Evolutionary conservation across 2,329 filamentous ascomycete species (phyloP).

Genomic region (Geosmithia morbida): DNA sequence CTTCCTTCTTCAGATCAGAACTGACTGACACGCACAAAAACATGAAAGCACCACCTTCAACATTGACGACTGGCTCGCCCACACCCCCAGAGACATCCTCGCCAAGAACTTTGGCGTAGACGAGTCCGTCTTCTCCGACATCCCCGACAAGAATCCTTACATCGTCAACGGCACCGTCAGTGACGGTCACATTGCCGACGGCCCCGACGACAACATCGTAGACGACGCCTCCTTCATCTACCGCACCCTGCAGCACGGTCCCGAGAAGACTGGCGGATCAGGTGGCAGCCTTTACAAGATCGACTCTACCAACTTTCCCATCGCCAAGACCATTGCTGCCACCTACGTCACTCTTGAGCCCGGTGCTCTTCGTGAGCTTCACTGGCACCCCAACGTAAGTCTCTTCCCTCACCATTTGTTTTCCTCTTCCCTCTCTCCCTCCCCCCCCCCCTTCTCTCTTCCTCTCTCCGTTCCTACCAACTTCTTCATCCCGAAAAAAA

Average conservation of each 20-base stretch:
- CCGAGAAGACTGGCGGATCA: constrained; percentile 42
- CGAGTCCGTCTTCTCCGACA: constrained; percentile 40
- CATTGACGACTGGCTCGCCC: constrained; percentile 53
- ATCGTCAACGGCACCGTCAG: constrained; percentile 40
- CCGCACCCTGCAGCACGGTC: constrained; percentile 37
- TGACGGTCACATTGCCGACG: constrained; percentile 19
- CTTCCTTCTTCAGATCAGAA: not conserved
- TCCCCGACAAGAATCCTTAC: constrained; percentile 44
- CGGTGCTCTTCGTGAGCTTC: constrained; percentile 46
- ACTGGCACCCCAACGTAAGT: constrained; percentile 55
- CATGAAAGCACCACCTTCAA: constrained; percentile 49
- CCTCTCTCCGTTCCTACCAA: too few relatives aligned
- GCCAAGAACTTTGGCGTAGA: constrained; percentile 57
- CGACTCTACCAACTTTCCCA: constrained; percentile 53
- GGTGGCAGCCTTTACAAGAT: constrained; percentile 50
- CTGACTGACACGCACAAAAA: not conserved
- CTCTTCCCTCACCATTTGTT: not conserved
- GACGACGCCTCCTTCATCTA: constrained; percentile 50
- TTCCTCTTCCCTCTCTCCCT: not conserved
- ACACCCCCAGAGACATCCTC: constrained; percentile 46
- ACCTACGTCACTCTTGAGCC: constrained; percentile 51
- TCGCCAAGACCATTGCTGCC: constrained; percentile 50
- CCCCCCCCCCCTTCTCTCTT: not conserved
- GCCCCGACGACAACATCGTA: constrained; percentile 28
- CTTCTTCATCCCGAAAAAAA: too few relatives aligned